phyloP scores from a whole-genome alignment of 345 rosid species.

The Pugionium dolabratum region DNA sequence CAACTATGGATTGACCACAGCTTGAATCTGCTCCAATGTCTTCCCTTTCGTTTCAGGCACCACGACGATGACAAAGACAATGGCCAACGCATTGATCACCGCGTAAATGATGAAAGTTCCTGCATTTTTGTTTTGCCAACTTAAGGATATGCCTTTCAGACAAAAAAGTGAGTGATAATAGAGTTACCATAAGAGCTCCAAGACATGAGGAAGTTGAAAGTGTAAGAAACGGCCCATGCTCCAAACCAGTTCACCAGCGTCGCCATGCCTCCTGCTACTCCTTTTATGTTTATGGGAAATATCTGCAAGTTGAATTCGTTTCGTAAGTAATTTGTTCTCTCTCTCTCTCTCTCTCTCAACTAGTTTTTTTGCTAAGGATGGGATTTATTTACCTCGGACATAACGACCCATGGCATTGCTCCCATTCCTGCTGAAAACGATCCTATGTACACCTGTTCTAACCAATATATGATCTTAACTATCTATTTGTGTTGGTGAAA shows the following conservation, averaged over 20 bases:
- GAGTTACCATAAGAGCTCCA: conserved; percentile 91
- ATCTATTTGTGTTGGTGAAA: no score
- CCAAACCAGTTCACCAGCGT: conserved; percentile 95
- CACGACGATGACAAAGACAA: conserved; percentile 55
- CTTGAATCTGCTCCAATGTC: conserved; percentile 87
- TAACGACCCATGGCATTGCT: conserved; percentile 95
- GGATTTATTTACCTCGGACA: conserved; percentile 83
- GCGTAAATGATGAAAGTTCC: conserved; percentile 80
- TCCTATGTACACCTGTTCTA: conserved; percentile 68
- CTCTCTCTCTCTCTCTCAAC: no score
- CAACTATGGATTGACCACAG: conserved; percentile 55
- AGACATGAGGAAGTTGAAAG: conserved; percentile 83
- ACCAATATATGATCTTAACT: not conserved
- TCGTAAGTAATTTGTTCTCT: not conserved
- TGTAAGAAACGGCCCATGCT: conserved; percentile 91
- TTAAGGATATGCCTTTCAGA: conserved; percentile 2
- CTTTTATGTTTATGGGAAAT: conserved; percentile 91
- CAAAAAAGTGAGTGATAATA: not conserved
- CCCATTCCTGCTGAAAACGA: conserved; percentile 95
- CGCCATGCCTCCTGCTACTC: conserved; percentile 86
- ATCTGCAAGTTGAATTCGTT: conserved; percentile 52
- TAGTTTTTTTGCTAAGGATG: not conserved
- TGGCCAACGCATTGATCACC: conserved; percentile 58
- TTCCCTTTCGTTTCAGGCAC: conserved; percentile 95
- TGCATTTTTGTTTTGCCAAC: conserved; percentile 21